Conservation (phyloP, 768 basidiomycete genomes). For the Suillus brevipes region DNA sequence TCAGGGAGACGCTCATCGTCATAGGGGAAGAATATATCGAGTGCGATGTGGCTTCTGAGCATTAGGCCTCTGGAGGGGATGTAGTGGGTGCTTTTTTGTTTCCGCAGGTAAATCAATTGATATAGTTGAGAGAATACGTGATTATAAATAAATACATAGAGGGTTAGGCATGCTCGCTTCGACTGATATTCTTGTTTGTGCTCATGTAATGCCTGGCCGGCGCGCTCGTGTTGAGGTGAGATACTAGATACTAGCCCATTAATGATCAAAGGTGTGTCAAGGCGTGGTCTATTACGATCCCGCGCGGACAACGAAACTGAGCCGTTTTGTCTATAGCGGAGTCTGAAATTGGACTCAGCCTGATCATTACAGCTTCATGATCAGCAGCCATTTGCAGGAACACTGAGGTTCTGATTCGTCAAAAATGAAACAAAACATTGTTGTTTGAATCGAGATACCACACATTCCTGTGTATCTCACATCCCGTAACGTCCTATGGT, state of each 20-base stretch:
- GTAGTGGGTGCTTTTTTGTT: conserved; percentile 42
- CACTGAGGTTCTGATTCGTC: not conserved
- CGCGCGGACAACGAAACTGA: too few species aligned
- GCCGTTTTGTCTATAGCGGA: too few species aligned
- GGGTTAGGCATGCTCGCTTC: not conserved
- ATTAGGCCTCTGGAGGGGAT: conserved; percentile 91
- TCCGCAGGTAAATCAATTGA: not conserved
- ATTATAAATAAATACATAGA: not conserved
- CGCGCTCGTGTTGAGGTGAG: not conserved
- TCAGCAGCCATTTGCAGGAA: too few species aligned
- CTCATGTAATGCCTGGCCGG: not conserved
- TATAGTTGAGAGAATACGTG: not conserved
- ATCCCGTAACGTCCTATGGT: not conserved
- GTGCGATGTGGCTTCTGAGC: conserved; percentile 83
- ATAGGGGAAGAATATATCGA: conserved; percentile 76
- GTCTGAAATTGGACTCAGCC: too few species aligned
- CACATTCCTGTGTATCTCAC: not conserved
- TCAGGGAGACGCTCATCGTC: conserved; percentile 90
- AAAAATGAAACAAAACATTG: not conserved
- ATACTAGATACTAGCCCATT: not conserved
- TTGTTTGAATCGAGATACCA: not conserved
- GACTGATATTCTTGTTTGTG: not conserved
- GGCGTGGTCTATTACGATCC: too few species aligned
- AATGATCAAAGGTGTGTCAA: too few species aligned
- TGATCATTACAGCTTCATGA: too few species aligned